These are phyloP conservation scores for Lumnitzera littorea DNA, from an alignment of 345 rosid genomes.

Conservation along the genomic window DNA sequence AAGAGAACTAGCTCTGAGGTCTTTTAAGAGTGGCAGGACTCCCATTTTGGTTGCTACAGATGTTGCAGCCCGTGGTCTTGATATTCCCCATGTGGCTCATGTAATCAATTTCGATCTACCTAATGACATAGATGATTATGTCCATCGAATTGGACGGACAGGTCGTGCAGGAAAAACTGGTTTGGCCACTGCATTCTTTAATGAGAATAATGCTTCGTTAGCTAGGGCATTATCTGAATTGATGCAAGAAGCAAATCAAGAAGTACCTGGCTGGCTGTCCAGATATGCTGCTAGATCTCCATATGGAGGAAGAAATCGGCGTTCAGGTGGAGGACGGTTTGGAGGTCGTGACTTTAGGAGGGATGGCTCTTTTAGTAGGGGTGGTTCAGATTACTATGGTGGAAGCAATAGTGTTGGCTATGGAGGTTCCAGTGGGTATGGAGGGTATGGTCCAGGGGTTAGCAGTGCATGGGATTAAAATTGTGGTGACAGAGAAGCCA, in stretches of 20 bases:
- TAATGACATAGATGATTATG: constrained; percentile 93
- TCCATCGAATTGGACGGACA: constrained; percentile 95
- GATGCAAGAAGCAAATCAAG: constrained; percentile 94
- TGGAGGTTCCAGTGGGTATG: constrained; percentile 32
- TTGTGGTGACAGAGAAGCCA: constrained; percentile 12
- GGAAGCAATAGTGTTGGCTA: constrained; percentile 36
- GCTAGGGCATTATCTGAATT: constrained; percentile 66
- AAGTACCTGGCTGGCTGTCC: constrained; percentile 89
- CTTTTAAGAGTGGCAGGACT: constrained; percentile 81
- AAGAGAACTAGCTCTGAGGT: constrained; percentile 78
- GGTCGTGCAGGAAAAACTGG: constrained; percentile 96
- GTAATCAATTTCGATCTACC: constrained; percentile 97
- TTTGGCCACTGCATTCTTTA: constrained; percentile 92
- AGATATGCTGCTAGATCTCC: constrained; percentile 76
- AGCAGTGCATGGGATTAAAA: constrained; percentile 73
- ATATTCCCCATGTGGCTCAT: constrained; percentile 90
- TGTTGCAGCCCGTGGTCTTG: constrained; percentile 94
- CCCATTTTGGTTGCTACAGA: constrained; percentile 97
- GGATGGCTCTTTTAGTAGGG: constrained; percentile 52
- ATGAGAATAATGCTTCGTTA: constrained; percentile 62
- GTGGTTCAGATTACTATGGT: constrained; percentile 54
- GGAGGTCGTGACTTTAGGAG: constrained; percentile 89
- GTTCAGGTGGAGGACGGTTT: constrained; percentile 81
- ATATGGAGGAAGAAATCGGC: constrained; percentile 54
- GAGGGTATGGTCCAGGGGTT: constrained; percentile 39